A percentile compares a stretch with the other conserved stretches of the same genome.
Evolutionary conservation across 495 filamentous ascomycete species (phyloP).

Genomic region (Hyaloscypha hepaticicola): DNA sequence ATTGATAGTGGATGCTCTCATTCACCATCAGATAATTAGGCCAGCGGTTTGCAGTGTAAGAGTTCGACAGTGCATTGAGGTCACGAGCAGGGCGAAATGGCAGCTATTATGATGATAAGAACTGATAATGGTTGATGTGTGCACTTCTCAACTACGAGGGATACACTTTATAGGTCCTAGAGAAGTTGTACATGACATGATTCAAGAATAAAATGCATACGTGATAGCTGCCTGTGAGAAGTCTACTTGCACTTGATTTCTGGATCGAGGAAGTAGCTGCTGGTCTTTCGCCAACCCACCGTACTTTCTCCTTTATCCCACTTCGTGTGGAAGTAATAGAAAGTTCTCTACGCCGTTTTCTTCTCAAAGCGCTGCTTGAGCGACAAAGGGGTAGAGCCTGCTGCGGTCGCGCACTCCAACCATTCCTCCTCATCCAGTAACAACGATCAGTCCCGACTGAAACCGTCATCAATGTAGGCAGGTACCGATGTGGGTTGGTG

Average conservation of each 20-base stretch:
- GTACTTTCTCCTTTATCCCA: no score
- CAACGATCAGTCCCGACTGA: not conserved
- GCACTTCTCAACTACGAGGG: no score
- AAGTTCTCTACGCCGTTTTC: no score
- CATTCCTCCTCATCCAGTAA: not conserved
- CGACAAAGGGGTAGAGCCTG: not conserved
- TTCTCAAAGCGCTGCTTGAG: no score
- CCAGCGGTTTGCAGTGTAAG: not conserved
- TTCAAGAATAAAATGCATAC: no score
- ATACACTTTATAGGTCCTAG: no score
- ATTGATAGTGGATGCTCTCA: not conserved
- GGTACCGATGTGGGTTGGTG: not conserved
- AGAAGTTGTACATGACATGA: no score
- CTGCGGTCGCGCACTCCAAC: not conserved
- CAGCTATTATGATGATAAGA: not conserved
- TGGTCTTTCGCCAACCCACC: no score
- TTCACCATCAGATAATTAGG: not conserved
- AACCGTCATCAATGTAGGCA: constrained; percentile 1
- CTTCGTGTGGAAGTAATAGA: no score
- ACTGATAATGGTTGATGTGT: not conserved
- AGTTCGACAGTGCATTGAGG: not conserved
- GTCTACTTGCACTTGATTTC: no score
- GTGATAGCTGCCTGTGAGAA: no score
- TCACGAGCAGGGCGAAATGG: not conserved
- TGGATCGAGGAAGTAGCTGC: no score